Conservation (phyloP, 257 asterid genomes). For the Thymus quinquecostatus region DNA sequence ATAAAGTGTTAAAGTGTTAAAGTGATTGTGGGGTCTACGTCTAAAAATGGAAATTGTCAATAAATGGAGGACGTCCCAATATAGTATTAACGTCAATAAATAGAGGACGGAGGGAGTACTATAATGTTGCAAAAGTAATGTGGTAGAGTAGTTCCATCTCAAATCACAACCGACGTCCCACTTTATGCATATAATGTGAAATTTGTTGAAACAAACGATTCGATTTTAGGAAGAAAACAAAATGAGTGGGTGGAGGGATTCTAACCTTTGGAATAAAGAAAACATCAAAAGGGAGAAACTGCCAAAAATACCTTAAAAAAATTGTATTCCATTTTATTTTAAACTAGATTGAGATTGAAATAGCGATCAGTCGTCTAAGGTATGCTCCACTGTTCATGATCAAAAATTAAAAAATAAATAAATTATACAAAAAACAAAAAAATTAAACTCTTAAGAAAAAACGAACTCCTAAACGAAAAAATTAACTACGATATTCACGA, state of each 20-base stretch:
- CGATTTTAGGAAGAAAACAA: conserved; percentile 12
- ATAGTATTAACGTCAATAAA: too few relatives aligned
- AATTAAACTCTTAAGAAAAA: too few relatives aligned
- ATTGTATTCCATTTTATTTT: background rate
- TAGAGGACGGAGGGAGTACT: too few relatives aligned
- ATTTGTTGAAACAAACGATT: conserved; percentile 19
- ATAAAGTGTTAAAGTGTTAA: too few relatives aligned
- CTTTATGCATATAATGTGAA: background rate
- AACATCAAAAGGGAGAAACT: background rate
- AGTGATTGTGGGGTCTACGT: too few relatives aligned
- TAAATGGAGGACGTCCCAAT: too few relatives aligned
- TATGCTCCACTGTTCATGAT: too few relatives aligned
- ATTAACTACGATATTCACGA: too few relatives aligned
- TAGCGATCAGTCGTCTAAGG: background rate
- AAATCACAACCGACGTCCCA: background rate
- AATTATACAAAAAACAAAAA: too few relatives aligned
- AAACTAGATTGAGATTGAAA: conserved; percentile 6
- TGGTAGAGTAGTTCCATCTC: background rate
- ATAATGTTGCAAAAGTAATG: background rate
- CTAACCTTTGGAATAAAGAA: conserved; percentile 16
- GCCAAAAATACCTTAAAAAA: background rate
- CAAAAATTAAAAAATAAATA: too few relatives aligned
- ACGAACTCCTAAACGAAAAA: too few relatives aligned
- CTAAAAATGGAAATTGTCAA: too few relatives aligned
- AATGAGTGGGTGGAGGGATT: background rate